These are phyloP conservation scores for Suillus cothurnatus DNA, from an alignment of 768 basidiomycete species.

Conservation along the genomic window DNA sequence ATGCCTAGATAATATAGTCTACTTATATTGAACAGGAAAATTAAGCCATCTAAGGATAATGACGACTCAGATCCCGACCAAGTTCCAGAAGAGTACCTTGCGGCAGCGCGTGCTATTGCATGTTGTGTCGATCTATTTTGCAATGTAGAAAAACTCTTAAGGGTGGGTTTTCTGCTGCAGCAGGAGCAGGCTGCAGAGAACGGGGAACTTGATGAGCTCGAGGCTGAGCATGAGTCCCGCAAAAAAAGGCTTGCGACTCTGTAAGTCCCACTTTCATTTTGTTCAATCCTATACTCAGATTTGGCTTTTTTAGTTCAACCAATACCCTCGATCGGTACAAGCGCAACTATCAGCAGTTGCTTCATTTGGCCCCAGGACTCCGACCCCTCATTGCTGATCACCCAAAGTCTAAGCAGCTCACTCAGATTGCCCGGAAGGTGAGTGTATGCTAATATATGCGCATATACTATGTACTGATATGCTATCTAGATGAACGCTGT, in stretches of 20 bases:
- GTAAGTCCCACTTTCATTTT: neutral
- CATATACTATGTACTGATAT: neutral
- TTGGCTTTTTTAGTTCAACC: neutral
- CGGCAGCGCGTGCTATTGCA: neutral
- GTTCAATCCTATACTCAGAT: neutral
- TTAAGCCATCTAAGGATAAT: neutral
- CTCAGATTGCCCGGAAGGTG: neutral
- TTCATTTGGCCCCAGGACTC: slow-evolving; percentile 1
- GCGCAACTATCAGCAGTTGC: neutral
- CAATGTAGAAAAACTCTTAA: neutral
- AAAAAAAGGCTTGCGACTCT: neutral
- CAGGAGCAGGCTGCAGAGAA: neutral
- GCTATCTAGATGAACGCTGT: neutral
- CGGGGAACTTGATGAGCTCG: neutral
- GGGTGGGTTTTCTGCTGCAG: neutral
- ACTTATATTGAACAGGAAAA: neutral
- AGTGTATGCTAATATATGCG: neutral
- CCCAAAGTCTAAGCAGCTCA: neutral
- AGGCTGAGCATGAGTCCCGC: neutral
- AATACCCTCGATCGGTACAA: slow-evolving; percentile 2
- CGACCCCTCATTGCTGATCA: neutral
- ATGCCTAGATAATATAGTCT: neutral
- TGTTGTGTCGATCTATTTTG: neutral
- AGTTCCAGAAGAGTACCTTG: neutral
- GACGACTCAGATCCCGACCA: neutral